Base-by-base conservation (phyloP, 768 basidiomycete species). In the Pleurotus djamor region DNA sequence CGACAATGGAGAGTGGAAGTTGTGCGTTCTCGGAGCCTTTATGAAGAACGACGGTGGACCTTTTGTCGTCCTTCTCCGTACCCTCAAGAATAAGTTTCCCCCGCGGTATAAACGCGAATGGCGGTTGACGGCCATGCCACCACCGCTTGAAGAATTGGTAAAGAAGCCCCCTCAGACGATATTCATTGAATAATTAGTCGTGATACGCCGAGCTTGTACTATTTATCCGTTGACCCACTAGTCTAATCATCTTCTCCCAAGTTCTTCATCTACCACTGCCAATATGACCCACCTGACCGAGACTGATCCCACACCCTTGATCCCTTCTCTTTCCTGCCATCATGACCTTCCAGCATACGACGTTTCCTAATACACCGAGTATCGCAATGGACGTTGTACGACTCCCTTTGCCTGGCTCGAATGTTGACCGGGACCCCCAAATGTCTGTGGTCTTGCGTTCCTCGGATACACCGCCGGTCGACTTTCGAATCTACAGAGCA, bases 401-500 rank as follows among this genome's bases (percentile, higher is more conserved):
- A 47, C 45, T 17, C 45, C 13, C 7, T 10, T 47, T 47, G 17
- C 45, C 45, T n/a, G 13, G 12, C 45, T 47, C 45, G 61, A 70
- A 79, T 60, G 66, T 72, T 34, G 72, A 74, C 21, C 21, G 21
- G 21, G 21, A 28, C 54, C 81, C 81, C 59, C 83, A 86, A 38
- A 43, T 56, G 54, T 43, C 41, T 62, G 71, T 86, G 55, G 78
- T 84, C 56, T 69, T 88, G 44, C 79, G 81, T 54, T 80, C 84
- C 7, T 82, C 79, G 51, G 85, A 87, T 65, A 64, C 69, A 14
- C 37, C 54, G 12, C 54, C 54, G 28, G 69, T 75, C 56, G 74
- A 78, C 68, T 86, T 86, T 69, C 76, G 76, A 60, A 78, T 83
- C 57, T 82, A 82, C 75, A 83, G 82, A 63, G 63, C 79, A 43